Base-by-base conservation (phyloP, 2,329 filamentous ascomycete species). In the Colletotrichum brevisporum region DNA sequence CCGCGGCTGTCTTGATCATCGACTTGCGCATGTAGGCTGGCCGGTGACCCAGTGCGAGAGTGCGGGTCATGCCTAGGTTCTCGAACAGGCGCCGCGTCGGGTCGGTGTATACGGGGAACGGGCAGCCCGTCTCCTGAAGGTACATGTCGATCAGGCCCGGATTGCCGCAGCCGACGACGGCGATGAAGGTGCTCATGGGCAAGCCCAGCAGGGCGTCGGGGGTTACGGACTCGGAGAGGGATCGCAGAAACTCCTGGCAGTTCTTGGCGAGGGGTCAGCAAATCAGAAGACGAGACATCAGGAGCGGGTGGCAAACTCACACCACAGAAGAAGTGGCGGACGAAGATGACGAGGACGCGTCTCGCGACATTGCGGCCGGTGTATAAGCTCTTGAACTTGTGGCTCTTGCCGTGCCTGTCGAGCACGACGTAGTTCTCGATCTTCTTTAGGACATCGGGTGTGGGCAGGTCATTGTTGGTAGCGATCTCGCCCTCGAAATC, bases 241-340 rank as follows among this genome's bases (percentile, higher is more conserved):
- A 83, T 67, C 88, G 88, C 26, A 94, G 82, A 77, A 92, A 94
- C 76, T 93, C 90, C 78, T 94, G 92, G 80, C 92, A 94, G 78
- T 91, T 92, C 90, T 93, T 72, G 31, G n/a, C 15, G 27, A 9
- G n/a, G 50, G 15, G 54, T 72, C 8, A 72, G 69, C 13, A 12
- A 36, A 57, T 52, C 31, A 56, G 58, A 26, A 39, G 6, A 3
- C 47, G 9, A 31, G 5, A 2, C 21, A 39, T n/a, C 9, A 36
- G 15, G 31, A 57, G 6, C 36, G 45, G 21, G 13, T 13, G 43
- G 45, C 12, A 41, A 8, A 85, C 91, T 78, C 84, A 93, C 92
- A 43, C 91, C 91, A 76, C 92, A 94, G 84, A 93, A 94, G 80
- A 94, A 95, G 80, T 94, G 92, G 52, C 92, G 87, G 66, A 95